Conservation (phyloP, 2,329 filamentous ascomycete genomes). For the Colletotrichum sp. region DNA sequence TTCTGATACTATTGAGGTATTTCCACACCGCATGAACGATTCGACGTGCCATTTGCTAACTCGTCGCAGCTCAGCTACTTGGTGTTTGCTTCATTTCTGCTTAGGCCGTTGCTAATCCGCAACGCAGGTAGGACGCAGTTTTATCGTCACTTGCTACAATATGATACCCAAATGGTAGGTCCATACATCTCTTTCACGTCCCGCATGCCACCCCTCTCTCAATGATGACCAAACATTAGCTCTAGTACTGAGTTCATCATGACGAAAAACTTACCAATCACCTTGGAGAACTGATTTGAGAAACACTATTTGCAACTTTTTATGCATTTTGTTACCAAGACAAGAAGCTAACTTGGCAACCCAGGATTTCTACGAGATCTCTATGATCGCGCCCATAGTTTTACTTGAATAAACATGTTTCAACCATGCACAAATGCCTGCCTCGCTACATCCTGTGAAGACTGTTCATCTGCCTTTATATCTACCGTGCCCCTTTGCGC, state of each 20-base stretch:
- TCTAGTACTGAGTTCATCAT: slow-evolving; percentile 58
- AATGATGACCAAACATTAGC: slow-evolving; percentile 53
- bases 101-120: background rate
- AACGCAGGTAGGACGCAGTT: slow-evolving; percentile 9
- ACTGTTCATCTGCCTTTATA: background rate
- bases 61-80: background rate
- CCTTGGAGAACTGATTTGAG: slow-evolving; percentile 67
- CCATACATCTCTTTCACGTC: background rate
- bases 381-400: background rate
- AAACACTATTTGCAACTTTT: slow-evolving; percentile 23
- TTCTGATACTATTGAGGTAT: slow-evolving; percentile 59
- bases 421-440: background rate
- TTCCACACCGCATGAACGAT: background rate
- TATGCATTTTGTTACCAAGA: background rate
- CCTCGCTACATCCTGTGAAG: background rate
- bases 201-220: slow-evolving; percentile 33
- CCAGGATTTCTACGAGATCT: background rate
- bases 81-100: background rate
- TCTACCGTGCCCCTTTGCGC: background rate
- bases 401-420: background rate
- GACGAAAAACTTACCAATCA: slow-evolving; percentile 59
- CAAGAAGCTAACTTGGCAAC: slow-evolving; percentile 1
- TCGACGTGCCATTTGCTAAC: background rate
- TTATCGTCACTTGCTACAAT: background rate
- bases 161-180: slow-evolving; percentile 1